Evolutionary conservation across 169 alveolate genomes (phyloP).

Genomic region (Plasmodium fragile): DNA sequence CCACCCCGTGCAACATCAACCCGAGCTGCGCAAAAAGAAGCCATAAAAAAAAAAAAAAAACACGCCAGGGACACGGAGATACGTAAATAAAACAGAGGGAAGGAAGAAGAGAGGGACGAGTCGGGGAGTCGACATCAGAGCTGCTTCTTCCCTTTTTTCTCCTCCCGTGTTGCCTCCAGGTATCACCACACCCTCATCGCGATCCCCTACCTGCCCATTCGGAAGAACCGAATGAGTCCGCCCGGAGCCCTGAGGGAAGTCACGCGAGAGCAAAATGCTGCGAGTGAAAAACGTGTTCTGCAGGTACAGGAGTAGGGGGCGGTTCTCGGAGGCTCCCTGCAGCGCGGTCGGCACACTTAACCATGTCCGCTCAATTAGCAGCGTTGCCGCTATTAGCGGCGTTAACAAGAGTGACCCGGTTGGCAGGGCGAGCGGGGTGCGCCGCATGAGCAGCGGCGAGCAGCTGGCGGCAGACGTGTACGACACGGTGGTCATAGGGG

Average conservation of each 20-base stretch:
- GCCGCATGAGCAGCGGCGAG: background rate
- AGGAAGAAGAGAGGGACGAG: background rate
- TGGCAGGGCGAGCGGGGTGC: background rate
- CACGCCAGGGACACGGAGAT: background rate
- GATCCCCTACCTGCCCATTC: background rate
- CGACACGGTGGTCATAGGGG: conserved; percentile 90
- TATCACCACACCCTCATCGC: background rate
- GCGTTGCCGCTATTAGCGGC: background rate
- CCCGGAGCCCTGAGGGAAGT: background rate
- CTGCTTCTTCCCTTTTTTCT: background rate
- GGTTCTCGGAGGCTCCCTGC: background rate
- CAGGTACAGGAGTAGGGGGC: background rate
- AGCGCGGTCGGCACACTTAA: background rate
- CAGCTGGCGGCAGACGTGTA: conserved; percentile 65
- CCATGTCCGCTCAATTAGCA: background rate
- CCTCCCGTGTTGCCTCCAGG: background rate
- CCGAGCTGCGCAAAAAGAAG: background rate
- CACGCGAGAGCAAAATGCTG: background rate
- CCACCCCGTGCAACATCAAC: background rate
- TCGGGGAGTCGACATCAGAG: background rate
- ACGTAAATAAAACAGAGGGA: background rate
- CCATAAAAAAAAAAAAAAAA: background rate
- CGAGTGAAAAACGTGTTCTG: background rate
- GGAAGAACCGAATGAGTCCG: background rate
- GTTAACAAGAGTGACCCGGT: background rate